Percentiles rank a stretch among this genome's conserved stretches.
phyloP scores from a whole-genome alignment of 2,329 filamentous ascomycete species.

The Didymella arachidicola region DNA sequence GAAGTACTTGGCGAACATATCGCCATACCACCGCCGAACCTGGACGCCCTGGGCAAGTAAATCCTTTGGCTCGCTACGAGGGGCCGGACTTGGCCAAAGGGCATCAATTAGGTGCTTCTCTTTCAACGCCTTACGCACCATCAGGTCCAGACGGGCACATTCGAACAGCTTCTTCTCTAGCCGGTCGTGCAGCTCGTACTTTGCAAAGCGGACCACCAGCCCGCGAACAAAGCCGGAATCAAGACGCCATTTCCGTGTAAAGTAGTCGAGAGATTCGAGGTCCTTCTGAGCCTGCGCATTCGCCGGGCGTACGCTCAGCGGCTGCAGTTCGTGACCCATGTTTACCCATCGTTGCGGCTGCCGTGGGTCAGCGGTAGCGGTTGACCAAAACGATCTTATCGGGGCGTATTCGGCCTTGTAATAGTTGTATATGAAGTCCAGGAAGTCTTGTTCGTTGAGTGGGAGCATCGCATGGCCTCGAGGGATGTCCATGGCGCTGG shows the following conservation, averaged over 20 bases:
- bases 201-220: constrained; percentile 44
- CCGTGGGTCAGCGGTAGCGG: constrained; percentile 44
- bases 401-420: constrained; percentile 51
- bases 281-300: constrained; percentile 50
- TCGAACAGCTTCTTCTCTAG: constrained; percentile 50
- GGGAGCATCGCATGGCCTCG: constrained; percentile 43
- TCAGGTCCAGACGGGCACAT: constrained; percentile 43
- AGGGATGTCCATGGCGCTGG: constrained; percentile 43
- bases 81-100: constrained; percentile 46
- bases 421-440: constrained; percentile 49
- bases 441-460: constrained; percentile 44
- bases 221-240: constrained; percentile 45
- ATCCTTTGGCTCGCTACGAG: constrained; percentile 36
- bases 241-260: constrained; percentile 41
- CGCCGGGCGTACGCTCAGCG: constrained; percentile 41
- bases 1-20: constrained; percentile 52
- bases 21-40: constrained; percentile 47
- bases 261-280: constrained; percentile 46
- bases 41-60: constrained; percentile 44
- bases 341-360: constrained; percentile 41
- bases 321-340: constrained; percentile 47
- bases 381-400: constrained; percentile 48
- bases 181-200: constrained; percentile 47
- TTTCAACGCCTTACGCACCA: constrained; percentile 49
- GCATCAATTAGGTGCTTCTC: constrained; percentile 50